Base-by-base conservation (phyloP, 352 stramenopile genomes). In the Phytopythium sindhum region DNA sequence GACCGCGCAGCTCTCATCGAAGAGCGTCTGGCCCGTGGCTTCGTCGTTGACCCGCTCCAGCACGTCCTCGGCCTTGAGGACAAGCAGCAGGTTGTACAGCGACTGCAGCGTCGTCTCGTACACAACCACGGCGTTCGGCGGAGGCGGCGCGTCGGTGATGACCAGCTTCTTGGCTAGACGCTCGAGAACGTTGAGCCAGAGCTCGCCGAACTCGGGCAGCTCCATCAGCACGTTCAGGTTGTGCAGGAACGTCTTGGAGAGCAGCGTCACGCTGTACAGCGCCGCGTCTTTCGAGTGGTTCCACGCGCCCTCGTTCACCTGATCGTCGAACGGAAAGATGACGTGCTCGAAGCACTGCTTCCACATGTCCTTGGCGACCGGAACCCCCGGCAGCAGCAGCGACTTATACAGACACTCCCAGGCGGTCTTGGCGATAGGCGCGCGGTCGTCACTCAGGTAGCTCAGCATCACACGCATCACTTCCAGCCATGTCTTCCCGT, bases 221-320 rank as follows among this genome's bases (percentile, higher is more conserved):
- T 89, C 78, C 41, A 89, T 77, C 23, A 96, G 66, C 44, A 89
- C 81, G 14, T 74, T 77, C 47, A 96, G 68, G 47, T 96, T 89
- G 74, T 96, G 86, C 23, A 96, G 68, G 56, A 96, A 96, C 29
- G 86, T 92, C 75, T 96, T 96, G 9, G 87, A 92, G 33, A 96
- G 59, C 47, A 96, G 61, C 37, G 87, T 96, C 33, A 93, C 81
- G 33, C 85, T 94, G 74, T 93, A 89, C 2, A 96, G 68, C 50
- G 78, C 73, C 9, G 82, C 84, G 48, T 96, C 85, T 12, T 83
- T 84, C 33, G 79, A 68, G 66, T 81, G 75, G 7, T 70, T 66
- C 67, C 78, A 81, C 44, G 75, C 67, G 17, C 80, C 75, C 47
- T 87, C 79, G 44, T 77, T 84, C 21, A 91, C 81, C 55, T 93